Evolutionary conservation across 2,329 filamentous ascomycete genomes (phyloP).

Genomic region (Ophiocordyceps polyrhachis-furcata): DNA sequence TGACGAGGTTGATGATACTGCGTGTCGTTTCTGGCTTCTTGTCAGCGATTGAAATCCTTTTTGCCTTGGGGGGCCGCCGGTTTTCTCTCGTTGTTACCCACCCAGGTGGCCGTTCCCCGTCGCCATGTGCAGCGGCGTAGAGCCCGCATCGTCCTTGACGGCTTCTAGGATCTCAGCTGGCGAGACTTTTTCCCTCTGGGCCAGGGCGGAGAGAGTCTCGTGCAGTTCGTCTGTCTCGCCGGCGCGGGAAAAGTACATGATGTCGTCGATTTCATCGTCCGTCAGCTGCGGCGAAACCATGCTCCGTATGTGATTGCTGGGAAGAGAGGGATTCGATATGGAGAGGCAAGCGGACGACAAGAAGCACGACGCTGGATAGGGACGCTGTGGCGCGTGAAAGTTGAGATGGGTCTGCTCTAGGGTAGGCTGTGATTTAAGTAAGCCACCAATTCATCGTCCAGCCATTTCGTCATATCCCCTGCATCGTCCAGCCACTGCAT

Average conservation of each 20-base stretch:
- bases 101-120: constrained; percentile 75
- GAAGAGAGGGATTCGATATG: background rate
- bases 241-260: constrained; percentile 69
- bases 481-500: constrained; percentile 49
- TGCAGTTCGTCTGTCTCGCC: constrained; percentile 58
- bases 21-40: constrained; percentile 24
- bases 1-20: constrained; percentile 23
- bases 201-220: constrained; percentile 36
- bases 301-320: background rate
- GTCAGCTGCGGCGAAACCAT: constrained; percentile 35
- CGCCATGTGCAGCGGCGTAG: constrained; percentile 80
- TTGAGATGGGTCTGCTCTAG: background rate
- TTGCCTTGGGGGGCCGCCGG: background rate
- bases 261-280: constrained; percentile 75
- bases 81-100: too few species aligned
- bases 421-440: too few species aligned
- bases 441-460: constrained; percentile 15
- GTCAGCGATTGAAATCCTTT: background rate
- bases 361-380: too few species aligned
- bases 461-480: constrained; percentile 30
- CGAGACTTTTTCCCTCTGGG: constrained; percentile 39
- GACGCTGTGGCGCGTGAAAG: background rate
- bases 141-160: constrained; percentile 55
- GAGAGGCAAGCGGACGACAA: background rate
- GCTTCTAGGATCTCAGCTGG: constrained; percentile 47